Conservation (phyloP, 148 eudicot genomes). For the Camellia sinensis region DNA sequence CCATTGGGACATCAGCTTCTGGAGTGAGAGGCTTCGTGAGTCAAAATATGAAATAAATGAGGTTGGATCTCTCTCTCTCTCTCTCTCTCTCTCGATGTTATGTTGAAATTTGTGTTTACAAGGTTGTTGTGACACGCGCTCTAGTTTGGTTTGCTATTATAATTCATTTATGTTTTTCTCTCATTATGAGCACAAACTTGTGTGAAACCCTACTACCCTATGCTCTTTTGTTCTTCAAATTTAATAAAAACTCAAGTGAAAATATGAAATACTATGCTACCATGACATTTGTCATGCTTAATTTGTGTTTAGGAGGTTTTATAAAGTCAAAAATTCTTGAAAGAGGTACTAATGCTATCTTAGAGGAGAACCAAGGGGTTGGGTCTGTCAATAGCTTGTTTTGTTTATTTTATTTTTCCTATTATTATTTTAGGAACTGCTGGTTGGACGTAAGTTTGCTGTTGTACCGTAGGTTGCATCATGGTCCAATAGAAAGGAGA, state of each 20-base stretch:
- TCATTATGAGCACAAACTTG: not conserved
- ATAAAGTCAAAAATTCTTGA: not conserved
- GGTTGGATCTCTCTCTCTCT: slow-evolving; percentile 40
- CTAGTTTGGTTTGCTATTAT: not conserved
- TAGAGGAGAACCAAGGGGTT: not conserved
- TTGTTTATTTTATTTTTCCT: not conserved
- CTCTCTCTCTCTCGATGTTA: not conserved
- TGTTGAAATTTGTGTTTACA: not conserved
- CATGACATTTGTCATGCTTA: not conserved
- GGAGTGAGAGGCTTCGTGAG: slow-evolving; percentile 99
- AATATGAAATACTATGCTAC: not conserved
- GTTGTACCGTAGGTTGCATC: not conserved
- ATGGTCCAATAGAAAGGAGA: not conserved
- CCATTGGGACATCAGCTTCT: slow-evolving; percentile 82
- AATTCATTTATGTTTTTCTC: not conserved
- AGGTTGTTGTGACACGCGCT: not conserved
- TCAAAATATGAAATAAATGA: slow-evolving; percentile 91
- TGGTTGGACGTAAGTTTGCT: not conserved
- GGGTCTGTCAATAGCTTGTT: not conserved
- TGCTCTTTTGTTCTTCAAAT: not conserved
- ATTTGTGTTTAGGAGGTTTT: not conserved
- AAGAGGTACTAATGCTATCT: not conserved
- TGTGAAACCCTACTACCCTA: not conserved
- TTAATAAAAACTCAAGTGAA: not conserved
- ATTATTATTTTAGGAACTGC: not conserved